Evolutionary conservation across 1,284 basidiomycete genomes (phyloP), one percentile per base, ranked within the genome.

Genomic region (Fomitiporia mediterranea): DNA sequence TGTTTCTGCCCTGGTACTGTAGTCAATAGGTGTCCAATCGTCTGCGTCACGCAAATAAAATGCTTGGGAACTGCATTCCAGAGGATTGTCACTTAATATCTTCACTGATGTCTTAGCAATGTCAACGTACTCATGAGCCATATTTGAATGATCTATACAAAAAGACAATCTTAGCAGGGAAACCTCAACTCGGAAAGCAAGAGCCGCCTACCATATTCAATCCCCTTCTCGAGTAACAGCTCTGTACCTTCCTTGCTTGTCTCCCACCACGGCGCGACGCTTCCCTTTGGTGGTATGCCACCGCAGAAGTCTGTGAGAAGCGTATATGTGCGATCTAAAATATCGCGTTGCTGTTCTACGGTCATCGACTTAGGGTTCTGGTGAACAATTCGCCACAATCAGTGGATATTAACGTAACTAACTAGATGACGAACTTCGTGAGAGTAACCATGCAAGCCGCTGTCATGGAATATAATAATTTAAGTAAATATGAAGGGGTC

Each of bases 191-290:
- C 23, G 27, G 11, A 35, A 50, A 17, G 17, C 13, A 35, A 23
- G 34, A 42, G 44, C 32, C 34, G 40, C 65, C 50, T 56, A 84
- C 84, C 87, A 64, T 90, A 90, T 70, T 85, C 76, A 42, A 91
- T 83, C 0, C 89, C 89, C 64, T 86, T 86, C 21, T 86, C 81
- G 15, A 89, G 75, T 17, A 91, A 70, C 27, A 91, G 72, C n/a
- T 81, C 70, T 0, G 80, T 82, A 1, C 82, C 82, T 67, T 89
- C 86, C 57, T 79, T 80, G 69, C 80, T 84, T 1, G 80, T 82
- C 67, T 91, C 88, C 86, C 87, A 91, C 86, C 86, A 91, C 0
- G 87, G 85, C 7, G 86, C 86, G 34, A 89, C 84, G 55, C 75
- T 74, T 13, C 83, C 82, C 65, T 81, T 80, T 0, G 88, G 88